Base-by-base conservation (phyloP, 1,284 basidiomycete genomes). In the Boletus sp. region DNA sequence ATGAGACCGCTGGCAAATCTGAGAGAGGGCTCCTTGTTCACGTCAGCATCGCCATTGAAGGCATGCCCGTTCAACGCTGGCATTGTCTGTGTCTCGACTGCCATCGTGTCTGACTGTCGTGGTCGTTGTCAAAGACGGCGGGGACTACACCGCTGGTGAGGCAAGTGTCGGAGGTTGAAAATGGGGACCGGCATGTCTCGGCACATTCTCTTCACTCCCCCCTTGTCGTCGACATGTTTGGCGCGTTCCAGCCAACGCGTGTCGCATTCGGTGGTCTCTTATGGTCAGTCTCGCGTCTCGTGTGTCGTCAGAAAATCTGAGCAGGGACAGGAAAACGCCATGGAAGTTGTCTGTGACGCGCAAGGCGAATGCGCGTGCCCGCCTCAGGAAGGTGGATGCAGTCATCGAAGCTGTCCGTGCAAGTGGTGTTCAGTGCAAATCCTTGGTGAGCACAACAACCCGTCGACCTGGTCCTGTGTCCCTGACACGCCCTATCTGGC, bases 321-420 rank as follows among this genome's bases (percentile, higher is more conserved):
- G 0, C 33, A 20, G 6, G 32, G 25, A 20, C 65, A 96, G 94
- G 94, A 98, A 98, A 73, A 83, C 79, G 25, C 95, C 94, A 41
- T 97, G 91, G 91, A 87, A 91, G 59, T 71, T 99, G 56, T 96
- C 94, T 12, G 67, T 80, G 9, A 91, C 93, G 1, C 84, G 95
- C 56, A 98, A 98, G 72, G 87, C 88, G 19, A 94, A 96, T 59
- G 91, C 86, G 47, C 82, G 95, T 23, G 73, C 85, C 52, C 80
- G 96, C 45, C 79, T 99, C 55, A 93, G 91, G 73, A 86, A 82
- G 61, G 95, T 99, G 40, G 95, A 99, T 72, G 72, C 82, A 5
- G 94, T 99, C 44, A 95, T 99, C 56, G 85, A 91, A 50, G 82
- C 93, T 2, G 84, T 99, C 5, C 76, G 81, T 50, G 73, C 81